phyloP scores from a whole-genome alignment of 345 rosid genomes.

The Brassica napus region DNA sequence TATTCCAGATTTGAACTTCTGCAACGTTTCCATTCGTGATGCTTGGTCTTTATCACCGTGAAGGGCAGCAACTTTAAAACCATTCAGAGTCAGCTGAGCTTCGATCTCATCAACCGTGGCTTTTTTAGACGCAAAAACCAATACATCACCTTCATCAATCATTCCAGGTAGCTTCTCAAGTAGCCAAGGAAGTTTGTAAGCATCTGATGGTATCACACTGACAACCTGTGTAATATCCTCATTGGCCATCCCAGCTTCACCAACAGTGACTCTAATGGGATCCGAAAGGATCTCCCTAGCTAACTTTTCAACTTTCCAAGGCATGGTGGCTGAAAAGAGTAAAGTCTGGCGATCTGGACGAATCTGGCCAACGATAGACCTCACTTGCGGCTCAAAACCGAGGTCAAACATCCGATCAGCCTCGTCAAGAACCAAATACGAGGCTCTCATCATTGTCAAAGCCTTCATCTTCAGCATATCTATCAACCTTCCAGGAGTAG shows the following conservation, averaged over 20 bases:
- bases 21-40: conserved; percentile 88
- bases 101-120: conserved; percentile 89
- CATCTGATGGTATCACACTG: conserved; percentile 82
- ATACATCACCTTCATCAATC: conserved; percentile 95
- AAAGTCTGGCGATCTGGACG: conserved; percentile 95
- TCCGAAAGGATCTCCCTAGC: conserved; percentile 88
- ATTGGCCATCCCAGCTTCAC: conserved; percentile 93
- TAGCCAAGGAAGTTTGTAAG: conserved; percentile 92
- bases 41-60: conserved; percentile 99
- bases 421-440: conserved; percentile 92
- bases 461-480: conserved; percentile 96
- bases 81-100: conserved; percentile 64
- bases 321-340: conserved; percentile 97
- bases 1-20: conserved; percentile 85
- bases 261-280: conserved; percentile 91
- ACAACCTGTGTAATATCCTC: conserved; percentile 96
- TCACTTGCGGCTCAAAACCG: conserved; percentile 95
- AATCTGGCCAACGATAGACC: conserved; percentile 92
- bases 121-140: conserved; percentile 92
- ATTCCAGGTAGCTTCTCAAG: conserved; percentile 87
- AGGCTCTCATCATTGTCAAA: conserved; percentile 73
- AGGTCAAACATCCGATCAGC: conserved; percentile 99
- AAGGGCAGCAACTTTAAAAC: conserved; percentile 86
- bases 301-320: conserved; percentile 82
- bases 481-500: conserved; percentile 97